Evolutionary conservation across 1,284 basidiomycete species (phyloP).

Genomic region (Melampsora occidentalis): DNA sequence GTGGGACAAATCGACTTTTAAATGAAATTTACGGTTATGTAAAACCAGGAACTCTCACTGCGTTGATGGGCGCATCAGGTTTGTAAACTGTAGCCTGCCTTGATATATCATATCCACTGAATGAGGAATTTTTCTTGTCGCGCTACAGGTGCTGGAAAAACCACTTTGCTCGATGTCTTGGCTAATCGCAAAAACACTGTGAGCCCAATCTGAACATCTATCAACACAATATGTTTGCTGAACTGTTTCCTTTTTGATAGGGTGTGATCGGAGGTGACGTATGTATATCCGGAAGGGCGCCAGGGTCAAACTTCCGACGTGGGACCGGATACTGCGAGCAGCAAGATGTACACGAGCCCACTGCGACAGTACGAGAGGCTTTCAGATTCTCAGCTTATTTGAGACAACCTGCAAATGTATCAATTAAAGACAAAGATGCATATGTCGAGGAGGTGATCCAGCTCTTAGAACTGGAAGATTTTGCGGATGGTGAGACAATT

Average conservation of each 20-base stretch:
- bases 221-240: neutral
- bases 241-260: neutral
- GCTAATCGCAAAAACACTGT: slow-evolving; percentile 56
- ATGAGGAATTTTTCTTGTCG: neutral
- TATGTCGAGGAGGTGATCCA: slow-evolving; percentile 61
- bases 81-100: neutral
- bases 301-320: slow-evolving; percentile 58
- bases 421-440: slow-evolving; percentile 59
- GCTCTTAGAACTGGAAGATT: slow-evolving; percentile 58
- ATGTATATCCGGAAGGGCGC: slow-evolving; percentile 58
- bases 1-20: slow-evolving; percentile 57
- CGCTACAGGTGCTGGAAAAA: slow-evolving; percentile 12
- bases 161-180: slow-evolving; percentile 58
- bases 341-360: slow-evolving; percentile 66
- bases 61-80: slow-evolving; percentile 71
- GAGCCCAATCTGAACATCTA: neutral
- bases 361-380: slow-evolving; percentile 65
- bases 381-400: slow-evolving; percentile 63
- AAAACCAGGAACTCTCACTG: slow-evolving; percentile 71
- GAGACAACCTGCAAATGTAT: slow-evolving; percentile 59
- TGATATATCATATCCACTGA: neutral
- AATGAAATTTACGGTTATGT: slow-evolving; percentile 73
- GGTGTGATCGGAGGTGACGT: slow-evolving; percentile 54
- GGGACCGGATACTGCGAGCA: slow-evolving; percentile 61
- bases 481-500: slow-evolving; percentile 58